Percentiles rank a stretch among this genome's conserved stretches.
Conservation (phyloP, 139 green algal genomes). For the Picochlorum sp. region DNA sequence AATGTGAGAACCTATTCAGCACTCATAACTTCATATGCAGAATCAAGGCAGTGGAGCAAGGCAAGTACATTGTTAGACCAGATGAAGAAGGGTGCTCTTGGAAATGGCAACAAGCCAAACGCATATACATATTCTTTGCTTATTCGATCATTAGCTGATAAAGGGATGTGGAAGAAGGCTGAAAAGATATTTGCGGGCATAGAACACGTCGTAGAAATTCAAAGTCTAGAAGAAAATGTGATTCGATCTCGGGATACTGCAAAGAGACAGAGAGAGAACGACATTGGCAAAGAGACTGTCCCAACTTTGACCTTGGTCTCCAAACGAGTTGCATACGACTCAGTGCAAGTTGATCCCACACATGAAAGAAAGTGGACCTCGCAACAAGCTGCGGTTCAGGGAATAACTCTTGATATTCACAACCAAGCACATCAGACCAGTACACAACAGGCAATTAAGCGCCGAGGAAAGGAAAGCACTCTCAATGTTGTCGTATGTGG, state of each 20-base stretch:
- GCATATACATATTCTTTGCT: constrained; percentile 73
- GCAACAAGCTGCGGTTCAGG: neutral
- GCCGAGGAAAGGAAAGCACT: neutral
- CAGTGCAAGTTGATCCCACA: no score
- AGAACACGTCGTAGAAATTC: no score
- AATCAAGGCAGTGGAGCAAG: constrained; percentile 53
- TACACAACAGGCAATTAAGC: no score
- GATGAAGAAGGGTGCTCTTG: constrained; percentile 43
- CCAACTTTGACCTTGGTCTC: neutral
- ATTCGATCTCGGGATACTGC: no score
- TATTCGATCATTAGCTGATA: constrained; percentile 64
- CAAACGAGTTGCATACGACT: no score
- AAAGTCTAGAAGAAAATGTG: no score
- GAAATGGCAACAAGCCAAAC: constrained; percentile 59
- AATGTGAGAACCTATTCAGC: constrained; percentile 83
- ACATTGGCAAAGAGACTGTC: neutral
- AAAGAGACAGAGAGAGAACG: neutral
- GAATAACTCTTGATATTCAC: no score
- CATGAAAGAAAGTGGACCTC: no score
- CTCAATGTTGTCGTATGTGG: constrained; percentile 77
- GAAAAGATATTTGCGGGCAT: constrained; percentile 65
- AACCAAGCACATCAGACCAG: no score
- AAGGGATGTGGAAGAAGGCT: constrained; percentile 65
- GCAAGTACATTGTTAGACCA: constrained; percentile 44
- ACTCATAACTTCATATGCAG: constrained; percentile 57